phyloP scores from a whole-genome alignment of 225 moss, liverwort and hornwort genomes.

The Neckera pumila region DNA sequence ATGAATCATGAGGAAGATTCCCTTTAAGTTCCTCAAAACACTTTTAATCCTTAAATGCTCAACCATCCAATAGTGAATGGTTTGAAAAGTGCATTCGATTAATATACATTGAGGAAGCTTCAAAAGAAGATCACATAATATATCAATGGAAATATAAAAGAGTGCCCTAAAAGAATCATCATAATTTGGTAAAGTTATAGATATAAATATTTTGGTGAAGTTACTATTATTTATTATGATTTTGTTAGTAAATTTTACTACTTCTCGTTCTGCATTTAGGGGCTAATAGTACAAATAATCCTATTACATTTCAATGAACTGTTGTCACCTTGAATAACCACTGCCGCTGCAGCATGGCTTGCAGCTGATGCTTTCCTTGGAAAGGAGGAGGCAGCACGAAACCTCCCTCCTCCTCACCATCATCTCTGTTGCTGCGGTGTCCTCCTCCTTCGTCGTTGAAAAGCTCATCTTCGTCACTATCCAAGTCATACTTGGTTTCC shows the following conservation, averaged over 20 bases:
- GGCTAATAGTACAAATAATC: no score
- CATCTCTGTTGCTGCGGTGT: neutral
- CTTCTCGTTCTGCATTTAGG: neutral
- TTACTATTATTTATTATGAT: neutral
- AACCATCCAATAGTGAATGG: neutral
- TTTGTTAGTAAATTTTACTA: neutral
- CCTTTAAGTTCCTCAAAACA: neutral
- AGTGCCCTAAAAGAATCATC: neutral
- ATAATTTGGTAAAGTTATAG: neutral
- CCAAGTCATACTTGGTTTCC: slow-evolving; percentile 3
- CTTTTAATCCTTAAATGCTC: no score
- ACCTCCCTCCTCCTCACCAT: neutral
- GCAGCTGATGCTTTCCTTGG: slow-evolving; percentile 65
- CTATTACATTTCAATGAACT: neutral
- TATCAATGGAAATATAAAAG: neutral
- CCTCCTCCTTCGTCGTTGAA: slow-evolving; percentile 14
- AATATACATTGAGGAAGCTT: neutral
- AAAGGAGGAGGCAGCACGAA: slow-evolving; percentile 61
- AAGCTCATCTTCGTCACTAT: slow-evolving; percentile 21
- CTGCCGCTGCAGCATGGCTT: slow-evolving; percentile 82
- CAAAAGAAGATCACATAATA: neutral
- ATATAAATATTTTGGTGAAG: neutral
- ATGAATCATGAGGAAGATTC: neutral
- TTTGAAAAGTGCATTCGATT: neutral
- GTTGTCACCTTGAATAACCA: slow-evolving; percentile 80